A percentile compares a stretch with the other conserved stretches of the same genome.
Evolutionary conservation across 306 rosid genomes (phyloP).

Genomic region (Hylodesmum podocarpum): DNA sequence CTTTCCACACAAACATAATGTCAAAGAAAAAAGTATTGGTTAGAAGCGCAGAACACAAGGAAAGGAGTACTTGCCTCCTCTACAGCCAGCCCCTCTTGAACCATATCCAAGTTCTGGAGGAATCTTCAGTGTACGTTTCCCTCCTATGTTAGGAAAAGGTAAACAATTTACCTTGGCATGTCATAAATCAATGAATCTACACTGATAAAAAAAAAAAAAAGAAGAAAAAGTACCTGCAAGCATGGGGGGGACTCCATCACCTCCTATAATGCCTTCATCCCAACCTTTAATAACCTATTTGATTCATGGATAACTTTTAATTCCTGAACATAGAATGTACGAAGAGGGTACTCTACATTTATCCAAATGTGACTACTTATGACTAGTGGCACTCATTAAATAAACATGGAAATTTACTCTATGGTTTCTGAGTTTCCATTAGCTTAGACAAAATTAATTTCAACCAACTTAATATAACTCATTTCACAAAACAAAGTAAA

Average conservation of each 20-base stretch:
- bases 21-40: constrained; percentile 7
- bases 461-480: too few relatives aligned
- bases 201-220: background rate
- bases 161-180: background rate
- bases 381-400: background rate
- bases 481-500: background rate
- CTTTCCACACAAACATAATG: constrained; percentile 4
- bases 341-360: background rate
- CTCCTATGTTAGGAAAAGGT: constrained; percentile 50
- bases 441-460: too few relatives aligned
- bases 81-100: constrained; percentile 90
- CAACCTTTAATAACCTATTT: constrained; percentile 95
- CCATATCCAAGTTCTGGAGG: constrained; percentile 95
- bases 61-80: constrained; percentile 64
- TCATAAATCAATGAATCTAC: background rate
- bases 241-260: constrained; percentile 95
- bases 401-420: constrained; percentile 6
- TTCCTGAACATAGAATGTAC: background rate
- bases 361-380: background rate
- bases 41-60: background rate
- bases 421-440: too few relatives aligned
- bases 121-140: constrained; percentile 79
- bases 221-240: constrained; percentile 77
- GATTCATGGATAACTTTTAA: constrained; percentile 15
- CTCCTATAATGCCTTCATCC: constrained; percentile 94